These are phyloP conservation scores for Nidularia pulvinata DNA, from an alignment of 768 basidiomycete species.

Conservation along the genomic window DNA sequence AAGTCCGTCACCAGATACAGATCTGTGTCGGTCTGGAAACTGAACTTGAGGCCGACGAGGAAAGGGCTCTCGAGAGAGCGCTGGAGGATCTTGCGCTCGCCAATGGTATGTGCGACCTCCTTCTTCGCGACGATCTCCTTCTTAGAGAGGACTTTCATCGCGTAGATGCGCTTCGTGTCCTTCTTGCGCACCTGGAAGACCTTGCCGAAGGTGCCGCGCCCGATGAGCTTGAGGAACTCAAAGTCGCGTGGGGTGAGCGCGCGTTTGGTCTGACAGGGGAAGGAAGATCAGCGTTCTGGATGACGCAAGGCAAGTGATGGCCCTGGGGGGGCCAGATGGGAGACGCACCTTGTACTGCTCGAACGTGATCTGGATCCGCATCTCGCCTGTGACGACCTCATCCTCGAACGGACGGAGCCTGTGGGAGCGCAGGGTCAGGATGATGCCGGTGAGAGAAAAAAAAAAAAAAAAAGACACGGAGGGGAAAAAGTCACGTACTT, in stretches of 20 bases:
- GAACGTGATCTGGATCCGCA: constrained; percentile 93
- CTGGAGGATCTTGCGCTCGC: constrained; percentile 98
- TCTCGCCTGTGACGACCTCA: constrained; percentile 89
- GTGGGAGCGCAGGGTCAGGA: constrained; percentile 5
- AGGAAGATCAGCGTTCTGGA: constrained; percentile 4
- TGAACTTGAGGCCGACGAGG: constrained; percentile 97
- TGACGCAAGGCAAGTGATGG: constrained; percentile 1
- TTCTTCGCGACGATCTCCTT: constrained; percentile 99
- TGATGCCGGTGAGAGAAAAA: constrained; percentile 5
- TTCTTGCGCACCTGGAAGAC: constrained; percentile 99
- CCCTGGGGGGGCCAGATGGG: background rate
- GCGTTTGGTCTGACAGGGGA: constrained; percentile 65
- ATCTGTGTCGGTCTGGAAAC: constrained; percentile 95
- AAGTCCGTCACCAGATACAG: constrained; percentile 98
- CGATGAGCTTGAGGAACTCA: constrained; percentile 98
- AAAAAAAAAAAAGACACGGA: constrained; percentile 10
- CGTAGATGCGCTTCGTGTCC: constrained; percentile 98
- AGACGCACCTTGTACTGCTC: constrained; percentile 82
- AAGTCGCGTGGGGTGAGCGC: constrained; percentile 95
- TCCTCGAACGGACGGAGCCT: constrained; percentile 78
- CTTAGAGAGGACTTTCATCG: constrained; percentile 99
- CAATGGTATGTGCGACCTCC: constrained; percentile 99
- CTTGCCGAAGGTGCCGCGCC: constrained; percentile 96
- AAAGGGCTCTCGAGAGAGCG: constrained; percentile 92
- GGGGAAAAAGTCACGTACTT: constrained; percentile 56